Conservation (phyloP, 306 rosid genomes). For the Ochetophila trinervis region DNA sequence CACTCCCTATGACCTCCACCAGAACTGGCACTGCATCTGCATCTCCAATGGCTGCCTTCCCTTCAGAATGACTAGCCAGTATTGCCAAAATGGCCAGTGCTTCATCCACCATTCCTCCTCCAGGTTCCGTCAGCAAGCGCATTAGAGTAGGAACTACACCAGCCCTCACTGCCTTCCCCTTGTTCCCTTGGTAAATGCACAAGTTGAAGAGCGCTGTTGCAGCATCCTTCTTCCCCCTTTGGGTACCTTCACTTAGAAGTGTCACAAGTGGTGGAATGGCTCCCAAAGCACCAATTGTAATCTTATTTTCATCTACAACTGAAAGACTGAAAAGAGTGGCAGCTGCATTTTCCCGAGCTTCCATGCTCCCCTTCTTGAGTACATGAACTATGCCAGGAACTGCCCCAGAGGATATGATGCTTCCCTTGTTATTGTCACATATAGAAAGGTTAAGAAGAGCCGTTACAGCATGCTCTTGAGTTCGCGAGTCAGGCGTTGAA, state of each 20-base stretch:
- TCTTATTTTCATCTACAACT: constrained; percentile 87
- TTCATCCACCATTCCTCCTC: constrained; percentile 95
- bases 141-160: constrained; percentile 89
- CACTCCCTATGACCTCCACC: constrained; percentile 75
- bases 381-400: constrained; percentile 93
- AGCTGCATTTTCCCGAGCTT: constrained; percentile 97
- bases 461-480: constrained; percentile 97
- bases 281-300: constrained; percentile 78
- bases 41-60: constrained; percentile 75
- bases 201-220: constrained; percentile 96
- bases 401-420: constrained; percentile 75
- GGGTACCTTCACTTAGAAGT: constrained; percentile 85
- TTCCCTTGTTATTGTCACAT: constrained; percentile 85
- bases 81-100: constrained; percentile 95
- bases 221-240: constrained; percentile 97
- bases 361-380: constrained; percentile 95
- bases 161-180: constrained; percentile 93
- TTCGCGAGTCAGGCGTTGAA: constrained; percentile 73
- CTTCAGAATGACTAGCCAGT: constrained; percentile 86
- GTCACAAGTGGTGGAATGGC: constrained; percentile 90
- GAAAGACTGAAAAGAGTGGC: constrained; percentile 99
- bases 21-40: constrained; percentile 83
- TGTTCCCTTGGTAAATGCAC: constrained; percentile 95
- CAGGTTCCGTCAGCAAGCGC: constrained; percentile 76
- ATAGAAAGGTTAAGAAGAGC: constrained; percentile 98